These are phyloP conservation scores for Dorcoceras hygrometricum DNA, from an alignment of 257 asterid species.

Conservation along the genomic window DNA sequence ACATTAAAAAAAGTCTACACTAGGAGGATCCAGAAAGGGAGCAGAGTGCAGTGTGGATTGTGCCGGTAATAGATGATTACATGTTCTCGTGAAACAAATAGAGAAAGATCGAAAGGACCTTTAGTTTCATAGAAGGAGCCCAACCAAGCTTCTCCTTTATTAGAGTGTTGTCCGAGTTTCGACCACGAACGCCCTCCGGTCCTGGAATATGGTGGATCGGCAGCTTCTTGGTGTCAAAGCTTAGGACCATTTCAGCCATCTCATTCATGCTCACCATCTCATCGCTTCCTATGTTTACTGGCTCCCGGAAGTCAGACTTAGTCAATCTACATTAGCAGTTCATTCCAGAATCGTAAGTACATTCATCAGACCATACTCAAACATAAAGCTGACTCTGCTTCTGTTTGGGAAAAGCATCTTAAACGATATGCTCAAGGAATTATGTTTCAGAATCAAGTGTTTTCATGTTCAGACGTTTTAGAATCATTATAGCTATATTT, in stretches of 20 bases:
- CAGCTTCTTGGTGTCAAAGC: slow-evolving; percentile 71
- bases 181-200: slow-evolving; percentile 86
- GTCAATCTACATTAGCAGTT: slow-evolving; percentile 56
- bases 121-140: slow-evolving; percentile 86
- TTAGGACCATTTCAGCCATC: slow-evolving; percentile 84
- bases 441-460: not conserved
- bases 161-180: slow-evolving; percentile 79
- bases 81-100: not conserved
- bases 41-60: not conserved
- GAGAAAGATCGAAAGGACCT: slow-evolving; percentile 35
- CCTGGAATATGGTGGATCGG: slow-evolving; percentile 87
- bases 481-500: no score
- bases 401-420: no score
- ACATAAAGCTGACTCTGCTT: not conserved
- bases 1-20: not conserved
- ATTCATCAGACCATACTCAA: not conserved
- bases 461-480: not conserved
- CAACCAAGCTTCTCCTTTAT: slow-evolving; percentile 86
- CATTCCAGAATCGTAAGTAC: not conserved
- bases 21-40: not conserved
- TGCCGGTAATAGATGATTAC: not conserved
- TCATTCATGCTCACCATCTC: slow-evolving; percentile 98
- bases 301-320: slow-evolving; percentile 85
- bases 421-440: no score
- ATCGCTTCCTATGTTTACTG: slow-evolving; percentile 88